Percentiles rank a stretch among this genome's conserved stretches.
phyloP scores from a whole-genome alignment of 1,139 yeast genomes.

The Ogataea hybrid region DNA sequence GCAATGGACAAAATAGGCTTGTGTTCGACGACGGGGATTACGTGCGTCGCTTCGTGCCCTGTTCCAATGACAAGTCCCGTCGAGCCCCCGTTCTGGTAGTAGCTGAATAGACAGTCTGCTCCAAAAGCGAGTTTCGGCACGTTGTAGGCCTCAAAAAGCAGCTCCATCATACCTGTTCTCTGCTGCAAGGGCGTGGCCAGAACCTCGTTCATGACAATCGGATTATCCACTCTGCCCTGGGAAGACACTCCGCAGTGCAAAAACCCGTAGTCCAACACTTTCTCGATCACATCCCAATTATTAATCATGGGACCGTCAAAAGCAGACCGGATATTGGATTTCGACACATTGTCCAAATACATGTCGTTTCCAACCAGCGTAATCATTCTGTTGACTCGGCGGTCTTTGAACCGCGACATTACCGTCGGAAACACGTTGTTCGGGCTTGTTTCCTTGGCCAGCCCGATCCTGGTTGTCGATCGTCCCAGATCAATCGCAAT shows the following conservation, averaged over 20 bases:
- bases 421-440: constrained; percentile 66
- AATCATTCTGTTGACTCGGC: constrained; percentile 61
- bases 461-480: constrained; percentile 68
- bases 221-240: constrained; percentile 62
- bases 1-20: constrained; percentile 64
- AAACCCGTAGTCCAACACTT: constrained; percentile 78
- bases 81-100: constrained; percentile 40
- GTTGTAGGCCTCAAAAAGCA: constrained; percentile 76
- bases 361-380: constrained; percentile 85
- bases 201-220: constrained; percentile 78
- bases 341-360: constrained; percentile 64
- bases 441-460: constrained; percentile 53
- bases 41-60: constrained; percentile 79
- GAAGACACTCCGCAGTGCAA: constrained; percentile 71
- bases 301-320: constrained; percentile 84
- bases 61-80: constrained; percentile 76
- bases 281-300: constrained; percentile 91
- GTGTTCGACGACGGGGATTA: constrained; percentile 76
- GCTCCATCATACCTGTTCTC: constrained; percentile 71
- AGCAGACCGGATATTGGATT: constrained; percentile 71
- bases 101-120: constrained; percentile 77
- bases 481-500: constrained; percentile 85
- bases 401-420: constrained; percentile 73
- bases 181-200: constrained; percentile 70
- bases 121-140: constrained; percentile 79